Base-by-base conservation (phyloP, 805 yeast genomes). In the Candida nitratophila region DNA sequence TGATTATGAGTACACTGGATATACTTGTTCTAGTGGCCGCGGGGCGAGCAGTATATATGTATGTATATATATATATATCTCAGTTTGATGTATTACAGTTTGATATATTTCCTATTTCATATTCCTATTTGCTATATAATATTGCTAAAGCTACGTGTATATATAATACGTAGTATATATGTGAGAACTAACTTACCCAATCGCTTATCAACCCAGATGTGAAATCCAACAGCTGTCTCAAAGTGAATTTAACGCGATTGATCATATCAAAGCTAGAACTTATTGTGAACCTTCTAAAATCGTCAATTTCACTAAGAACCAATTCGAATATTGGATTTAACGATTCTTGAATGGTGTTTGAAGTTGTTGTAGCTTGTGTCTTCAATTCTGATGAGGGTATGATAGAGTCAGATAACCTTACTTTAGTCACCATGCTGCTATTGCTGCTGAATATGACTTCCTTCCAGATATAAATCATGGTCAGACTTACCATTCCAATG, bases 401-500 rank as follows among this genome's bases (percentile, higher is more conserved):
- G 35, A 9, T 42, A n/a, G 16, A 47, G 30, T n/a, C 27, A 6
- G 40, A 21, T 24, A 38, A 32, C 5, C 39, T 31, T 29, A 16
- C 16, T 6, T 31, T 26, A 19, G 39, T 14, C 2, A 33, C 11
- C 7, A 7, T 14, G 4, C 3, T 14, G 10, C n/a, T 34, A 34
- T 17, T 22, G 12, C 30, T n/a, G 12, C 29, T 19, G 15, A 34
- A 34, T 4, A 34, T 17, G n/a, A 47, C 38, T 39, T 57, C 61
- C 40, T 47, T 53, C 57, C 59, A 60, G 14, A 61, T 43, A 21
- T 57, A 37, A n/a, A 57, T 47, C 12, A 60, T 16, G 8, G 65
- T 57, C n/a, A 62, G 34, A 24, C 65, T 54, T 16, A 60, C 47
- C 40, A 57, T 46, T 3, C 66, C 64, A 21, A 61, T 50, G 2